A percentile compares a stretch with the other conserved stretches of the same genome.
phyloP scores from a whole-genome alignment of 2,329 filamentous ascomycete species.

The Penicillium expansum region DNA sequence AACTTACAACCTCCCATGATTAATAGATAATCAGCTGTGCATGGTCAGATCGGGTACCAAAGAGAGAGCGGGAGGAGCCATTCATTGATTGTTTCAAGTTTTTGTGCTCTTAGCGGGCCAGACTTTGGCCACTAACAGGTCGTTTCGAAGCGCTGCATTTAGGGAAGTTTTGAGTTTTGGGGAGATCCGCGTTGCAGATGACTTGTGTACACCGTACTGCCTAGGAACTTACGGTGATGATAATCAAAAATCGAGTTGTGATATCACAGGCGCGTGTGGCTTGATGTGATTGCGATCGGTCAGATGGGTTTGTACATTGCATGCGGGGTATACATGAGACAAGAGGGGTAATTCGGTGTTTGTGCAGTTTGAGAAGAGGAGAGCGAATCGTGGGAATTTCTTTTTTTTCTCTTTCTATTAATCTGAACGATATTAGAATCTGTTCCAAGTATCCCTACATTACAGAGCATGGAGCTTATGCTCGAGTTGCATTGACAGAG shows the following conservation, averaged over 20 bases:
- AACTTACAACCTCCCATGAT: not conserved
- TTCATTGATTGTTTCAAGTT: constrained; percentile 7
- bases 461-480: not conserved
- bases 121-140: constrained; percentile 9
- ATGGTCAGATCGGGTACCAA: constrained; percentile 16
- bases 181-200: constrained; percentile 16
- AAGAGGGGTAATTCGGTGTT: not conserved
- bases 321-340: constrained; percentile 6
- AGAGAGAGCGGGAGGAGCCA: constrained; percentile 10
- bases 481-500: constrained; percentile 7
- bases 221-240: not conserved
- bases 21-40: constrained; percentile 18
- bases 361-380: not conserved
- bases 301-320: not conserved
- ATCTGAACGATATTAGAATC: not conserved
- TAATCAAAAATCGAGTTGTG: not conserved
- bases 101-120: not conserved
- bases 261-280: constrained; percentile 3
- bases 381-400: not conserved
- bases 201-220: not conserved
- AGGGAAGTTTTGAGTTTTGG: constrained; percentile 17
- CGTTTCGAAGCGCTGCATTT: constrained; percentile 10
- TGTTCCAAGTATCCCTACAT: not conserved
- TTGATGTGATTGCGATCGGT: constrained; percentile 6
- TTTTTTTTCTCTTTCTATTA: not conserved